Percentiles rank a stretch among this genome's conserved stretches.
Evolutionary conservation across 179 eudicot species (phyloP).

Genomic region (Beta lomatogona): DNA sequence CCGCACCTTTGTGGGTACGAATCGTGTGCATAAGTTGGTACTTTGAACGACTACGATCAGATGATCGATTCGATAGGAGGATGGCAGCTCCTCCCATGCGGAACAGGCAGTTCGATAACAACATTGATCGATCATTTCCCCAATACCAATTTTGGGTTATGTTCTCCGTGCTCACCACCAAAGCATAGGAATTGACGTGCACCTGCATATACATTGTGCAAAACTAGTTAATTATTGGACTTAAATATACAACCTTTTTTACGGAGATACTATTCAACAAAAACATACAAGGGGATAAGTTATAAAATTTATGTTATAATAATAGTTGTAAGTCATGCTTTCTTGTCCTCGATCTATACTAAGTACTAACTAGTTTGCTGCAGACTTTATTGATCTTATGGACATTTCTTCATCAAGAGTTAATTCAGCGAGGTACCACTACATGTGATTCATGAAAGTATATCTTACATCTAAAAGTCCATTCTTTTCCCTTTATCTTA

Average conservation of each 20-base stretch:
- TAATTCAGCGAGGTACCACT: not conserved
- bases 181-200: conserved; percentile 32
- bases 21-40: conserved; percentile 42
- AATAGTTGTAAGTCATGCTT: no score
- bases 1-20: conserved; percentile 41
- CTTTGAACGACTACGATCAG: conserved; percentile 33
- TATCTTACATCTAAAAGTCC: not conserved
- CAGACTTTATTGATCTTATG: not conserved
- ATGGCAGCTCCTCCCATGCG: conserved; percentile 46
- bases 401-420: not conserved
- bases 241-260: not conserved
- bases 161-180: conserved; percentile 46
- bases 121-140: conserved; percentile 42
- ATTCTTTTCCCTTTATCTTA: no score
- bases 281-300: no score
- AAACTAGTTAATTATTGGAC: not conserved
- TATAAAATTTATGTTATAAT: no score
- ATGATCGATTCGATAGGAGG: conserved; percentile 29
- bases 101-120: conserved; percentile 38
- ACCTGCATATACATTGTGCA: conserved; percentile 21
- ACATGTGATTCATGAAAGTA: not conserved
- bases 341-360: no score
- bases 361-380: not conserved
- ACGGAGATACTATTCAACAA: no score
- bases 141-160: conserved; percentile 44